Base-by-base conservation (phyloP, 345 rosid species). In the Populus alba region DNA sequence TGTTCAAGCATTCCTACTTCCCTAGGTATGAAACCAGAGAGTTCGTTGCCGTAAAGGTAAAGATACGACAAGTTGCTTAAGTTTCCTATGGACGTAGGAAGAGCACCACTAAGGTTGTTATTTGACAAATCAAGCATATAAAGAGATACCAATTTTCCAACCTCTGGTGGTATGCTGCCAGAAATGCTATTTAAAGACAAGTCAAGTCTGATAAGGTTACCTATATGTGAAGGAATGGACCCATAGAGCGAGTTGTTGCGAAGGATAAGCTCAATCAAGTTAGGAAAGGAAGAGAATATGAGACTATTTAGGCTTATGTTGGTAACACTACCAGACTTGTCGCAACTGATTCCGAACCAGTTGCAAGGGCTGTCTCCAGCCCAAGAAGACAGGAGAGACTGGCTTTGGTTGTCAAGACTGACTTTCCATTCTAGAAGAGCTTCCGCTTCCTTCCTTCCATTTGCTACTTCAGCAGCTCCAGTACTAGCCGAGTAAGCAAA, bases 361-460 rank as follows among this genome's bases (percentile, higher is more conserved):
- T 0, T 70, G 38, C 84, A 81, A 9, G 51, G 83, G 59, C 8
- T 7, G 66, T 37, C 7, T 72, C 62, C 70, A 20, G 38, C 29
- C 79, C 79, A 77, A 1, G 85, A 71, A 13, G 66, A 22, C 1
- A 77, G 49, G 17, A 71, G 27, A n/a, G 74, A 13, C 10, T 11
- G 82, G 31, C 62, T 82, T 13, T 61, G 53, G 43, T 5, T 75
- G 23, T 71, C 70, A 17, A 82, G 79, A 27, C 16, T 71, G 13
- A 57, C 38, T 79, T 78, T 82, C 82, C 85, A 78, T 66, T 39
- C 25, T 20, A 82, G 77, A 7, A 82, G 82, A 33, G 82, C 79
- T 17, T 66, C 47, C 0, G 77, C 77, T 75, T 81, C 78, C 35
- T 63, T 29, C 31, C 31, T 9, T 29, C 23, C 45, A 0, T 8